These are phyloP conservation scores for Patellifolia procumbens DNA, from an alignment of 179 eudicot genomes.

Conservation along the genomic window DNA sequence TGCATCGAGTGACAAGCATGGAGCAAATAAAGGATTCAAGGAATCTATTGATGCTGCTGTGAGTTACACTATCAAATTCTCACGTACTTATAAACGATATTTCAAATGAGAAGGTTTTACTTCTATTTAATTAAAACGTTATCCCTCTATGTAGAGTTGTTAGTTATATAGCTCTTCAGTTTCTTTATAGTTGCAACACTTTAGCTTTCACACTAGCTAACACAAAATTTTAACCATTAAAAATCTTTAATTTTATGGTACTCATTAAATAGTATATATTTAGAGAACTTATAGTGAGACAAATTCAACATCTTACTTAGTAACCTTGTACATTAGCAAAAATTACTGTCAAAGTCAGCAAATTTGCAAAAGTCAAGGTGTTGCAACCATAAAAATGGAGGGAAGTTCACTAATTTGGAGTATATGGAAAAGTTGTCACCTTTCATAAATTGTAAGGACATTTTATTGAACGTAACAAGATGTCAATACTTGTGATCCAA, in stretches of 20 bases:
- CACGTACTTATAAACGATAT: background rate
- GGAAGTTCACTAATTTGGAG: background rate
- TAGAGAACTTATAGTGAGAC: too few species aligned
- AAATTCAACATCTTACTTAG: too few species aligned
- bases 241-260: too few species aligned
- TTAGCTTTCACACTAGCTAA: too few species aligned
- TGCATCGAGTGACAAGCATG: conserved; percentile 34
- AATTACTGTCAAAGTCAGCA: too few species aligned
- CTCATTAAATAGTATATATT: too few species aligned
- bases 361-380: too few species aligned
- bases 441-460: background rate
- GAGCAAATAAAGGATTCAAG: conserved; percentile 31
- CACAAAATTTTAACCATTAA: too few species aligned
- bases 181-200: too few species aligned
- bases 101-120: background rate
- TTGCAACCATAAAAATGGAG: too few species aligned
- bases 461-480: background rate
- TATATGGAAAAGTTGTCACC: background rate
- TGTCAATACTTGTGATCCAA: background rate
- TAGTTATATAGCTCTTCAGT: background rate
- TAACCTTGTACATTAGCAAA: too few species aligned
- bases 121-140: background rate
- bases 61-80: conserved; percentile 37
- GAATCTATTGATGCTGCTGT: conserved; percentile 60
- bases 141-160: background rate